A percentile compares a stretch with the other conserved stretches of the same genome.
phyloP scores from a whole-genome alignment of 169 alveolate genomes.

The Amoebophrya sp. region DNA sequence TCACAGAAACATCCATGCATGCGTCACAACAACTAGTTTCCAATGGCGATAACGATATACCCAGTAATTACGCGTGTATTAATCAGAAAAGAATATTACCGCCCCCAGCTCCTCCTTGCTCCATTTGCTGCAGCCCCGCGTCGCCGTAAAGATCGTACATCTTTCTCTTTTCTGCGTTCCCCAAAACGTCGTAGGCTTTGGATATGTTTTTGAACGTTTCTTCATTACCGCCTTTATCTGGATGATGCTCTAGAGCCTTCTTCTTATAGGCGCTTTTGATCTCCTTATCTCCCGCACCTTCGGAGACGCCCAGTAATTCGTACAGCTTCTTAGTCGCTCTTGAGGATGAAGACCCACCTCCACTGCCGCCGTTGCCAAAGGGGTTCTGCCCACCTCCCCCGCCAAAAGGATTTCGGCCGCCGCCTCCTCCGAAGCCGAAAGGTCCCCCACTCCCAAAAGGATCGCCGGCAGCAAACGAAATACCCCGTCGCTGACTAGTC shows the following conservation, averaged over 20 bases:
- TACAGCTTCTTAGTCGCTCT: neutral
- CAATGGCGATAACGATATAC: too few species aligned
- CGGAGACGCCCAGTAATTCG: neutral
- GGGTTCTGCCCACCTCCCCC: neutral
- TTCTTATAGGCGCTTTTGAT: constrained; percentile 30
- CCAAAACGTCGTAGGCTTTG: constrained; percentile 81
- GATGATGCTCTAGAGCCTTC: constrained; percentile 74
- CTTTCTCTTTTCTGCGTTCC: constrained; percentile 72
- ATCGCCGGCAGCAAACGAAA: neutral
- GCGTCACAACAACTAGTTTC: too few species aligned
- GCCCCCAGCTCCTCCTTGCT: constrained; percentile 27
- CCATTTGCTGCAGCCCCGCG: constrained; percentile 66
- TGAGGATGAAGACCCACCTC: too few species aligned
- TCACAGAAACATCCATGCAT: too few species aligned
- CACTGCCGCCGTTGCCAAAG: neutral
- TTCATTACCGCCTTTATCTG: constrained; percentile 75
- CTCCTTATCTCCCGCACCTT: neutral
- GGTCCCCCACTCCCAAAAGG: neutral
- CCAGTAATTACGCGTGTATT: too few species aligned
- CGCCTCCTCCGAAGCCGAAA: neutral
- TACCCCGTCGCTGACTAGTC: neutral
- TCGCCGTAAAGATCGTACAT: constrained; percentile 80
- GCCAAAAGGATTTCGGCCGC: neutral
- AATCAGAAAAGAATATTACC: too few species aligned
- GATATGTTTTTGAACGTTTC: constrained; percentile 73